Base-by-base conservation (phyloP, 1,284 basidiomycete genomes). In the Leccinum griseonigrum region DNA sequence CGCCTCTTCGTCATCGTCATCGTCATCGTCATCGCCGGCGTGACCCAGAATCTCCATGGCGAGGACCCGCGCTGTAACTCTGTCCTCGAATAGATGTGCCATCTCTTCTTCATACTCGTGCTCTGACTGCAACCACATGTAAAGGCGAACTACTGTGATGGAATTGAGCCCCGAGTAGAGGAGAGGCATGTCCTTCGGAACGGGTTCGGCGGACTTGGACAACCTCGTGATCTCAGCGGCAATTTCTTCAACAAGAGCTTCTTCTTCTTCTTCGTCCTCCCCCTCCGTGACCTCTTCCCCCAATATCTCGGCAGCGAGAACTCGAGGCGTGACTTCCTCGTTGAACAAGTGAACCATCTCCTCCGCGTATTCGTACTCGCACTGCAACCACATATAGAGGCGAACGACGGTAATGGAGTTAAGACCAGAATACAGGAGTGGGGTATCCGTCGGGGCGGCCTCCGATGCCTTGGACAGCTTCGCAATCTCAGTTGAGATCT, bases 141-240 rank as follows among this genome's bases (percentile, higher is more conserved):
- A 62, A 7, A 71, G 59, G 29, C 68, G 66, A 16, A 71, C 58
- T 9, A 69, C 50, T 8, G 69, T 71, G n/a, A 69, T 69, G 13
- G 69, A 69, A 43, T 71, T 69, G n/a, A 71, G 66, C 7, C 68
- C 68, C 4, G 68, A 64, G 55, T 71, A 69, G 7, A 69, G 62
- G 13, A 69, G 63, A 14, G 68, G 60, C 28, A 64, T 60, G 46
- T 70, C 68, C 26, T 52, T 61, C 2, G 69, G 55, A 16, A 69
- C 57, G 5, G 57, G 36, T 18, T 68, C 58, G 43, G 36, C 13
- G 2, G 67, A 65, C 54, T 69, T 69, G 65, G 60, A 67, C 43
- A 69, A 46, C 51, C 29, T 67, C 4, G 64, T 51, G 43, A 68
- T 57, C 53, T 67, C 64, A 9, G 65, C 53, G 2, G 58, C 56